These are phyloP conservation scores for Calocybe gangraenosa DNA, from an alignment of 768 basidiomycete species.

Conservation along the genomic window DNA sequence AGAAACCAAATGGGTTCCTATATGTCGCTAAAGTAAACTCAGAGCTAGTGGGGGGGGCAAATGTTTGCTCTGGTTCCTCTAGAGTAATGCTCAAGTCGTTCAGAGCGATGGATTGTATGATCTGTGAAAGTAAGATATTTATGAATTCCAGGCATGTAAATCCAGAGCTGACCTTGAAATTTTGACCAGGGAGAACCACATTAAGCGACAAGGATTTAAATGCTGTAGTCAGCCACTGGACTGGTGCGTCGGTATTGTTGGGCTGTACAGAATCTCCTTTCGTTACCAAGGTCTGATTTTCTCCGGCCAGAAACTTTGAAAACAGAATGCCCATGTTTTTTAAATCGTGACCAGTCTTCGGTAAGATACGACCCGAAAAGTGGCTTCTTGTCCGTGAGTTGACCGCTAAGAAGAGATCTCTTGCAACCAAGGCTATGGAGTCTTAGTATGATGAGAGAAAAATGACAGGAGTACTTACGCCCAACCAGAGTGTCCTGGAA, in stretches of 20 bases:
- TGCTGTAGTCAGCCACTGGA: conserved; percentile 65
- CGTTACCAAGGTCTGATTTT: conserved; percentile 58
- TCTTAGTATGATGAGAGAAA: background rate
- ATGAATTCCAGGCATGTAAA: background rate
- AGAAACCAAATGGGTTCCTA: conserved; percentile 76
- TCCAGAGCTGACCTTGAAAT: conserved; percentile 36
- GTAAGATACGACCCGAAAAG: conserved; percentile 60
- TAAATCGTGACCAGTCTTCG: conserved; percentile 53
- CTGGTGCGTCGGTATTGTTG: conserved; percentile 41
- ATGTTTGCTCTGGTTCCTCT: conserved; percentile 47
- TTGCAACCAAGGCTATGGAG: conserved; percentile 46
- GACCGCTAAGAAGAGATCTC: conserved; percentile 46
- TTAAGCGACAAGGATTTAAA: conserved; percentile 62
- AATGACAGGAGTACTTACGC: conserved; percentile 37
- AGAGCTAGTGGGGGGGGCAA: conserved; percentile 58
- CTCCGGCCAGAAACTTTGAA: conserved; percentile 57
- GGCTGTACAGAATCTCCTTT: conserved; percentile 61
- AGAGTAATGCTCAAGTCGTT: conserved; percentile 54
- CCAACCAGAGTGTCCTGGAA: conserved; percentile 56
- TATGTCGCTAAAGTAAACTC: conserved; percentile 51
- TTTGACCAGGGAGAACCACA: conserved; percentile 60
- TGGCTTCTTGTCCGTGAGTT: conserved; percentile 43
- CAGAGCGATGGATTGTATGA: conserved; percentile 62
- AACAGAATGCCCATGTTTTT: conserved; percentile 58
- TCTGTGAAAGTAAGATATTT: conserved; percentile 23